Percentiles rank a stretch among this genome's conserved stretches.
Conservation (phyloP, 148 eudicot genomes). For the Rhododendron simsii region DNA sequence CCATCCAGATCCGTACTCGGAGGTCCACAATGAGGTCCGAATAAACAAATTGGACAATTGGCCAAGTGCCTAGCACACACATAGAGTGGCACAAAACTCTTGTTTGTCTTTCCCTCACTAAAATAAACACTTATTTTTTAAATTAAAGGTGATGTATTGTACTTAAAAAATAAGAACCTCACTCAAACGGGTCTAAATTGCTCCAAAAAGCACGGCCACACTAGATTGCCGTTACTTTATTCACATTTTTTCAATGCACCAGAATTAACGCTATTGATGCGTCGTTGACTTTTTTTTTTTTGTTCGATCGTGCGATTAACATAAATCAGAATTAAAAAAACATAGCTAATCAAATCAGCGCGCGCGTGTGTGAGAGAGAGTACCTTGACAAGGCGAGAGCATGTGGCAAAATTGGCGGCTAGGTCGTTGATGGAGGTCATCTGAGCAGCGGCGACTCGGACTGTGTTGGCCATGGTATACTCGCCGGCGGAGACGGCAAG, state of each 20-base stretch:
- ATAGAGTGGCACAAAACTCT: not conserved
- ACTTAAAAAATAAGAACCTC: too few relatives aligned
- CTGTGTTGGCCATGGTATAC: slow-evolving; percentile 56
- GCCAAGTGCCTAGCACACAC: not conserved
- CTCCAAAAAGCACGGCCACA: not conserved
- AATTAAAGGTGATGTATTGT: too few relatives aligned
- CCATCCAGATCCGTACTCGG: not conserved
- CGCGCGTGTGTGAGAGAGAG: not conserved
- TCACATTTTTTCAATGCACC: not conserved
- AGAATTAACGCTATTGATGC: not conserved
- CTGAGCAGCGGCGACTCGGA: slow-evolving; percentile 86
- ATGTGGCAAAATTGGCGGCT: slow-evolving; percentile 74
- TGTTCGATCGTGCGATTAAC: not conserved
- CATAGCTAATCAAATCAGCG: not conserved
- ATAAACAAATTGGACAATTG: not conserved
- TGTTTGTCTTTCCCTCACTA: not conserved
- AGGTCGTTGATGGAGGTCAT: slow-evolving; percentile 87
- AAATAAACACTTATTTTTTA: too few relatives aligned
- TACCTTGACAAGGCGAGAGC: slow-evolving; percentile 77
- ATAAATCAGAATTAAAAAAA: not conserved
- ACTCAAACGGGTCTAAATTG: not conserved
- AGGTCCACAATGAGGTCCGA: not conserved
- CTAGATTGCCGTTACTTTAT: not conserved
- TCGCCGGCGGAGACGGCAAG: slow-evolving; percentile 21
- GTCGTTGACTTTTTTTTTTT: not conserved